Evolutionary conservation across 1,284 basidiomycete species (phyloP).

Genomic region (Rhodofomes roseus): DNA sequence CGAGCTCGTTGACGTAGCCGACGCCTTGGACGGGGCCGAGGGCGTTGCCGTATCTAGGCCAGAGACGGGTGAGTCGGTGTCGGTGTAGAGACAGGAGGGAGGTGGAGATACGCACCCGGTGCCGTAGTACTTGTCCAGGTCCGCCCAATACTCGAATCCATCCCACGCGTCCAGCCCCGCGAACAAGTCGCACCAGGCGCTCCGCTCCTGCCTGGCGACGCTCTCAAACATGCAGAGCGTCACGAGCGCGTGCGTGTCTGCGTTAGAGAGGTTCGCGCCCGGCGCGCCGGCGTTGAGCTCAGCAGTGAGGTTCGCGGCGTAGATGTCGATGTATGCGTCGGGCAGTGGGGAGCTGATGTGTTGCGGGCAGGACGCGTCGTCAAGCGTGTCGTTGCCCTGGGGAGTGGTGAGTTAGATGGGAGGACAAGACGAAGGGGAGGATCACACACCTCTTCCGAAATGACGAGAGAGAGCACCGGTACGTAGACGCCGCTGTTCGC

Average conservation of each 20-base stretch:
- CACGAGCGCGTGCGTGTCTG: slow-evolving; percentile 62
- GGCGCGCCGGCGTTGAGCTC: slow-evolving; percentile 64
- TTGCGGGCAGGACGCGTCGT: slow-evolving; percentile 65
- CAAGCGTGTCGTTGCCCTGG: slow-evolving; percentile 70
- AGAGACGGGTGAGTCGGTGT: background rate
- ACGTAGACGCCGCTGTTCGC: slow-evolving; percentile 19
- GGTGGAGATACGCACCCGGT: slow-evolving; percentile 52
- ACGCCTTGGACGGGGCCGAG: slow-evolving; percentile 76
- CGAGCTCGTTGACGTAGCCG: slow-evolving; percentile 81
- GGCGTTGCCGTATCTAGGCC: slow-evolving; percentile 54
- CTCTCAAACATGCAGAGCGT: slow-evolving; percentile 79
- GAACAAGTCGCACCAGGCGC: slow-evolving; percentile 74
- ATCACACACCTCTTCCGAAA: slow-evolving; percentile 46
- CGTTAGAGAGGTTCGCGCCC: slow-evolving; percentile 53
- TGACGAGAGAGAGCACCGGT: slow-evolving; percentile 46
- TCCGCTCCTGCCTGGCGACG: slow-evolving; percentile 46
- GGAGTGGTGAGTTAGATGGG: background rate
- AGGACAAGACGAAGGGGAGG: background rate
- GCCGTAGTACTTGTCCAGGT: slow-evolving; percentile 76
- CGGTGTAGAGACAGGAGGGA: background rate
- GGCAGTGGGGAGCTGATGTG: slow-evolving; percentile 35
- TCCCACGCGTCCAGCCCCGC: slow-evolving; percentile 48
- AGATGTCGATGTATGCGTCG: slow-evolving; percentile 52
- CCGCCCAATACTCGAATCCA: slow-evolving; percentile 65
- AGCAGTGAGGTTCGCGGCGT: slow-evolving; percentile 50